phyloP scores from a whole-genome alignment of 2,329 filamentous ascomycete species.

The Myriosclerotinia scirpicola region DNA sequence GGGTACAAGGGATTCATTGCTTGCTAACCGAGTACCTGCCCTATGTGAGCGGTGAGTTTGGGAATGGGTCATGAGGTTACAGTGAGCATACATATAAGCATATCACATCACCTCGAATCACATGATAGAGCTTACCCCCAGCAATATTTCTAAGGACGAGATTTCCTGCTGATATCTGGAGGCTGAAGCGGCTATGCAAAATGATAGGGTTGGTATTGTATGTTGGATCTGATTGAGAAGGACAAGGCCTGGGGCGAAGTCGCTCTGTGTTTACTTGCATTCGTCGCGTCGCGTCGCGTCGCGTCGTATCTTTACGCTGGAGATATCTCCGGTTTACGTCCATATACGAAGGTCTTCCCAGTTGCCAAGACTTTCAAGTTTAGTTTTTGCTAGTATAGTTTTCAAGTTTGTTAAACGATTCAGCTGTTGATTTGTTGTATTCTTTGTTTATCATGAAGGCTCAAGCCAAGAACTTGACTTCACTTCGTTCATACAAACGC shows the following conservation, averaged over 20 bases:
- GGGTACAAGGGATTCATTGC: not conserved
- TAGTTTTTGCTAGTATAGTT: not conserved
- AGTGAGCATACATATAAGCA: too few relatives aligned
- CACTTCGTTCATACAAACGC: not conserved
- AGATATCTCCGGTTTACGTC: not conserved
- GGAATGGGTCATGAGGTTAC: not conserved
- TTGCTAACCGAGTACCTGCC: not conserved
- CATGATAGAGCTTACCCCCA: slow-evolving; percentile 8
- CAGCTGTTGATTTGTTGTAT: not conserved
- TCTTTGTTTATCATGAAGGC: not conserved
- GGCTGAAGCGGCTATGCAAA: not conserved
- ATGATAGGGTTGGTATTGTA: not conserved
- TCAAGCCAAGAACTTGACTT: not conserved
- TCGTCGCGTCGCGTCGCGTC: not conserved
- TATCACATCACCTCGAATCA: not conserved
- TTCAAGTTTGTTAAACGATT: not conserved
- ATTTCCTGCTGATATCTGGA: not conserved
- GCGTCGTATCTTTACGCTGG: not conserved
- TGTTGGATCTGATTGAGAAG: not conserved
- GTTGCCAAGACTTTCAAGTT: not conserved
- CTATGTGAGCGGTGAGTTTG: not conserved
- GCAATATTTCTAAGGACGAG: not conserved
- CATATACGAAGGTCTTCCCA: not conserved
- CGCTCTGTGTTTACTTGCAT: not conserved
- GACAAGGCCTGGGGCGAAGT: not conserved